Evolutionary conservation across 108 stramenopile genomes (phyloP).

Genomic region (Mediolabrus comicus): DNA sequence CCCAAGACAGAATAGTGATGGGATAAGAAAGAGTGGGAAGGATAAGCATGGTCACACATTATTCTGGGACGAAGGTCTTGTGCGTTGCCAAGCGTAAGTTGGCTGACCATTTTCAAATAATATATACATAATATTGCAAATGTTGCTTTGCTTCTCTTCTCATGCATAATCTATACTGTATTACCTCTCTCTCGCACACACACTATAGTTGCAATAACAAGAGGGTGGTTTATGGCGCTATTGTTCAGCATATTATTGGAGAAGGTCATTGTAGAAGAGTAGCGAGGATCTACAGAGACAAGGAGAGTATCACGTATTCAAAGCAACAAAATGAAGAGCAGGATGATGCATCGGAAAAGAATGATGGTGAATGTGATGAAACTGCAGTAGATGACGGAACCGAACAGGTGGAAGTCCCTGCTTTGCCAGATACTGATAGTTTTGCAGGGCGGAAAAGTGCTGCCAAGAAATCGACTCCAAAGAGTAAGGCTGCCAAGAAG

Average conservation of each 20-base stretch:
- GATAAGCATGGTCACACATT: not conserved
- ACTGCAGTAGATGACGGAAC: not conserved
- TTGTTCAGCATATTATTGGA: not conserved
- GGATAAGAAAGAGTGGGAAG: not conserved
- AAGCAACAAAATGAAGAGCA: not conserved
- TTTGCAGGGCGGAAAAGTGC: not conserved
- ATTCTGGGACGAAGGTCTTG: not conserved
- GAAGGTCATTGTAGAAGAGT: not conserved
- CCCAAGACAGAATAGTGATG: not conserved
- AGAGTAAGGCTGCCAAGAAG: not conserved
- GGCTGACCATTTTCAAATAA: too few relatives aligned
- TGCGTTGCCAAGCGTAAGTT: constrained; percentile 1
- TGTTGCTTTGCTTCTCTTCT: not conserved
- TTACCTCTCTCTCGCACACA: not conserved
- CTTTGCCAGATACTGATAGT: not conserved
- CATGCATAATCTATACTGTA: not conserved
- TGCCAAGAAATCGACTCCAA: not conserved
- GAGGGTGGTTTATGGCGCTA: not conserved
- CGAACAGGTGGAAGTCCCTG: not conserved
- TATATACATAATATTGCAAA: too few relatives aligned
- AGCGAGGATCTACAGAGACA: not conserved
- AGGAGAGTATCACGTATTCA: not conserved
- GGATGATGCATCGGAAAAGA: not conserved
- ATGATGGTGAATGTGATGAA: not conserved
- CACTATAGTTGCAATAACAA: not conserved